Evolutionary conservation across 1,139 yeast species (phyloP), one percentile per base, ranked within the genome.

Genomic region (Yamadazyma atlantica): DNA sequence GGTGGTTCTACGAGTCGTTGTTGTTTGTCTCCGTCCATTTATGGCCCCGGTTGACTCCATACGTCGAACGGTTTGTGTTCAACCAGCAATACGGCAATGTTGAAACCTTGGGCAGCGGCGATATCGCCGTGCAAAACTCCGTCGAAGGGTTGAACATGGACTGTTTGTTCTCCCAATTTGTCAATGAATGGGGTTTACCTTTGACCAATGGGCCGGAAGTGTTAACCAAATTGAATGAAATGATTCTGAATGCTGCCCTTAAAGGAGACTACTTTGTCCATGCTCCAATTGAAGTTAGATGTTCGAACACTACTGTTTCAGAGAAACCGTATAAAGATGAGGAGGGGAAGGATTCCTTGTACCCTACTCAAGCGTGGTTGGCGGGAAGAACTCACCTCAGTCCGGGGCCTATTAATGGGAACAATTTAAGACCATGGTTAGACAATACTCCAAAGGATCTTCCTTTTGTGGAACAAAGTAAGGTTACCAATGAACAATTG

Each of bases 131-230:
- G 6, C 92, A 85, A 54, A 75, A 80, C 44, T 84, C 94, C 2
- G 90, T 85, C 25, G 90, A 85, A 45, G 96, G 90, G 2, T 79
- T 90, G 53, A 89, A 88, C 58, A 88, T 92, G 96, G 97, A 92
- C 65, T 92, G 98, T 58, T 68, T 90, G 49, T 92, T 89, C 59
- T 82, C 90, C 33, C 98, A 92, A 61, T 90, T 84, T 64, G 98
- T 92, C 39, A 82, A 90, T 57, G 98, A 92, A 64, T 92, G 98
- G 98, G 88, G 92, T 11, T 79, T 95, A 39, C 97, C 97, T 22
- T 67, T 92, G 55, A 72, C 66, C 21, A 75, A 78, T 42, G 97
- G 97, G 8, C 81, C 81, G 7, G 83, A 81, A 36, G 81, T 85
- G 10, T 73, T 90, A 48, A 69, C 75, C 37, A 68, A 85, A 36